A percentile compares a stretch with the other conserved stretches of the same genome.
Evolutionary conservation across 148 eudicot genomes (phyloP).

Genomic region (Rhododendron williamsianum): DNA sequence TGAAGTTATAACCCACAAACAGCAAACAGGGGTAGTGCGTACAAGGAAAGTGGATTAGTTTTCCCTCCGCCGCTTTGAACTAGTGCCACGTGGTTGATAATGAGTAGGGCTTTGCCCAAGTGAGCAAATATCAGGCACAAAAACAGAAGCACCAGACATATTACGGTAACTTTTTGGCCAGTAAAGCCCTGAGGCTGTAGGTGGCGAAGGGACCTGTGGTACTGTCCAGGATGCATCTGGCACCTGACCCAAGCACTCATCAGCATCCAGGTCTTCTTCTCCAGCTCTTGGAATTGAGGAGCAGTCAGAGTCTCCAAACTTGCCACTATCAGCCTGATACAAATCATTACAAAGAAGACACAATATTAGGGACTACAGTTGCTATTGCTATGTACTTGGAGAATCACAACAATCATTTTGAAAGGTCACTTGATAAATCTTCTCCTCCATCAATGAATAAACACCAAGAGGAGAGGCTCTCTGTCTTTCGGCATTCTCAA

Average conservation of each 20-base stretch:
- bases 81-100: slow-evolving; percentile 20
- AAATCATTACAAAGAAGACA: background rate
- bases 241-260: slow-evolving; percentile 69
- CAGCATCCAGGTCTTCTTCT: slow-evolving; percentile 65
- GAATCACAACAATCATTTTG: background rate
- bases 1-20: background rate
- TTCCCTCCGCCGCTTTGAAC: slow-evolving; percentile 37
- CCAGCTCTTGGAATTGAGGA: slow-evolving; percentile 48
- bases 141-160: slow-evolving; percentile 31
- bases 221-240: slow-evolving; percentile 72
- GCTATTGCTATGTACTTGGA: background rate
- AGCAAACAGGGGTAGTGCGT: background rate
- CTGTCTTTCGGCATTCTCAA: background rate
- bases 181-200: slow-evolving; percentile 72
- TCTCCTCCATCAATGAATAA: background rate
- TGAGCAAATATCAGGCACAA: slow-evolving; percentile 65
- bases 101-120: slow-evolving; percentile 17
- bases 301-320: slow-evolving; percentile 68
- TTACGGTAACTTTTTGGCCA: slow-evolving; percentile 59
- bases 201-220: slow-evolving; percentile 71
- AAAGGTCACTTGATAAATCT: background rate
- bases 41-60: slow-evolving; percentile 12
- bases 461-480: slow-evolving; percentile 1
- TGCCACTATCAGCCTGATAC: slow-evolving; percentile 72
- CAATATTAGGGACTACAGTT: background rate